Evolutionary conservation across 2,329 filamentous ascomycete genomes (phyloP).

Genomic region (Cladophialophora bantiana): DNA sequence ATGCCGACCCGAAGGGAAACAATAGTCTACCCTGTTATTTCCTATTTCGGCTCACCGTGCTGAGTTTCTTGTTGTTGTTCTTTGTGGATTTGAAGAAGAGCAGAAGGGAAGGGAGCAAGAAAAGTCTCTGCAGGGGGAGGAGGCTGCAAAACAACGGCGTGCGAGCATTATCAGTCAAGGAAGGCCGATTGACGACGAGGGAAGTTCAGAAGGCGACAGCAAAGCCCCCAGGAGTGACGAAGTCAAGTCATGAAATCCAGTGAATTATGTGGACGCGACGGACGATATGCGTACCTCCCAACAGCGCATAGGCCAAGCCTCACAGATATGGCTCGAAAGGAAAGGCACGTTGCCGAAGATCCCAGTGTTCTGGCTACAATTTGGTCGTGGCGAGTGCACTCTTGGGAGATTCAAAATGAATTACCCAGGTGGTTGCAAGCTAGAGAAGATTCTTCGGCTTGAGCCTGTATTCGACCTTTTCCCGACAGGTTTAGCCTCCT

Average conservation of each 20-base stretch:
- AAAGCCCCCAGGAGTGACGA: constrained; percentile 12
- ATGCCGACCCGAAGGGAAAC: constrained; percentile 62
- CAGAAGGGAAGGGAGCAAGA: constrained; percentile 63
- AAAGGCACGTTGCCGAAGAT: not conserved
- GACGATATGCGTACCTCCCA: not conserved
- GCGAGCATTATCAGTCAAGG: constrained; percentile 36
- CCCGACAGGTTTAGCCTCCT: not conserved
- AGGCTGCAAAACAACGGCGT: constrained; percentile 36
- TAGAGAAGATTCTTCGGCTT: not conserved
- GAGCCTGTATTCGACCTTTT: not conserved
- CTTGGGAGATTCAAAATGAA: not conserved
- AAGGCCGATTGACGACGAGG: constrained; percentile 12
- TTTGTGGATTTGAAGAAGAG: constrained; percentile 69
- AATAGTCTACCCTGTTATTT: constrained; percentile 72
- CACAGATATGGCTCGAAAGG: not conserved
- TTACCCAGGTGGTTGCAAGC: not conserved
- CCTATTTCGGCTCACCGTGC: constrained; percentile 64
- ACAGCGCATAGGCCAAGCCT: not conserved
- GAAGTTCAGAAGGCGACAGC: constrained; percentile 1
- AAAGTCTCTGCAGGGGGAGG: constrained; percentile 56
- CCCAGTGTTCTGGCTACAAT: not conserved
- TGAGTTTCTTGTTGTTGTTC: constrained; percentile 62
- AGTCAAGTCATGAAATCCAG: constrained; percentile 18
- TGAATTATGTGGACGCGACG: not conserved
- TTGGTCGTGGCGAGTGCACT: not conserved